Evolutionary conservation across 2,329 filamentous ascomycete genomes (phyloP).

Genomic region (Talaromyces sp.): DNA sequence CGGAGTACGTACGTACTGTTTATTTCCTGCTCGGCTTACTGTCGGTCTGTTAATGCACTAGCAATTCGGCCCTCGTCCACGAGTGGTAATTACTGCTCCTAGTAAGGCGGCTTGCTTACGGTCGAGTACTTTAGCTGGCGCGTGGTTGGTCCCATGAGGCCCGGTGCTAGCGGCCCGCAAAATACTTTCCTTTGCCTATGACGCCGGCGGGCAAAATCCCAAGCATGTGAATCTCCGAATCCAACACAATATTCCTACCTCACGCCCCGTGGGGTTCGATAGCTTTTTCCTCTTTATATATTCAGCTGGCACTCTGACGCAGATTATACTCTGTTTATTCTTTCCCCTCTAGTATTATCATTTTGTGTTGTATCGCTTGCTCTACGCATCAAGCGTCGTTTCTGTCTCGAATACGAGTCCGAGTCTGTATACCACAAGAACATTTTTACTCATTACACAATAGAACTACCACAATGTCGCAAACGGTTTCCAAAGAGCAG

Average conservation of each 20-base stretch:
- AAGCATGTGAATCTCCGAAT: constrained; percentile 18
- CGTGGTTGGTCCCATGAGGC: not conserved
- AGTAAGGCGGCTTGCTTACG: not conserved
- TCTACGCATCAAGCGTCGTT: not conserved
- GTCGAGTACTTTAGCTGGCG: not conserved
- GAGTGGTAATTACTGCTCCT: constrained; percentile 1
- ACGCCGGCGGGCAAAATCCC: constrained; percentile 3
- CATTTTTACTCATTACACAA: not conserved
- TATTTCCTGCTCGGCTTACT: not conserved
- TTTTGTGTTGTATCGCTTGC: not conserved
- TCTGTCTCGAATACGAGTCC: not conserved
- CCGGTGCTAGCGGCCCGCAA: not conserved
- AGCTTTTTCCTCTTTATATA: not conserved
- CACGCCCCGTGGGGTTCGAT: constrained; percentile 9
- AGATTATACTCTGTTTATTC: not conserved
- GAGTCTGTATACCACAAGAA: not conserved
- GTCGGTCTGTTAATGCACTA: not conserved
- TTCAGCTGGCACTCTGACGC: not conserved
- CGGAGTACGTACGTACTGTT: not conserved
- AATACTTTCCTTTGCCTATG: constrained; percentile 1
- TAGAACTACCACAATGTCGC: constrained; percentile 64
- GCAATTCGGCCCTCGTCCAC: not conserved
- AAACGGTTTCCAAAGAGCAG: constrained; percentile 77
- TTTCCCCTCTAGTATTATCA: not conserved
- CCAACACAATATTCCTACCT: constrained; percentile 2